Evolutionary conservation across 2,329 filamentous ascomycete genomes (phyloP).

Genomic region (Whalleya microplaca): DNA sequence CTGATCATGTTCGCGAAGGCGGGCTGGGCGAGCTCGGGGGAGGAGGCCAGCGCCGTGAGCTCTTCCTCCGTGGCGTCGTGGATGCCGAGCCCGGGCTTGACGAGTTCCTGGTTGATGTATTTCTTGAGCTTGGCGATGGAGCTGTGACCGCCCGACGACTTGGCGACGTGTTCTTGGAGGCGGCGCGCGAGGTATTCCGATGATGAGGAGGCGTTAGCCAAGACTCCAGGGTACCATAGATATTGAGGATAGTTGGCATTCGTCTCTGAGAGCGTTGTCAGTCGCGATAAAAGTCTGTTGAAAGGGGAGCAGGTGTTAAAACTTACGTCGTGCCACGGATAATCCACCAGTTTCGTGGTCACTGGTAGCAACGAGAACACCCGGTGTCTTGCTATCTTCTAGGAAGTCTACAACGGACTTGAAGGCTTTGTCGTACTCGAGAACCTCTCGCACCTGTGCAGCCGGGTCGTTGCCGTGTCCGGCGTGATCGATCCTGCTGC

Average conservation of each 20-base stretch:
- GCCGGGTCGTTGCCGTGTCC: conserved; percentile 85
- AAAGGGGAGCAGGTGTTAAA: conserved; percentile 8
- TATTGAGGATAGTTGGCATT: conserved; percentile 59
- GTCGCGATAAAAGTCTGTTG: conserved; percentile 47
- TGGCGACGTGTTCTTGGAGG: conserved; percentile 62
- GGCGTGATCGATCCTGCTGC: conserved; percentile 93
- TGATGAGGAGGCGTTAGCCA: conserved; percentile 77
- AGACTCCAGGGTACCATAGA: conserved; percentile 79
- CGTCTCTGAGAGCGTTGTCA: conserved; percentile 45
- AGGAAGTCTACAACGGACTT: conserved; percentile 83
- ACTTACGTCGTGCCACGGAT: conserved; percentile 74
- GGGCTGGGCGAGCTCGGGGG: conserved; percentile 56
- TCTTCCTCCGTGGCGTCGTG: conserved; percentile 73
- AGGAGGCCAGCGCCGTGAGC: conserved; percentile 65
- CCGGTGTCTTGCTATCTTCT: conserved; percentile 70
- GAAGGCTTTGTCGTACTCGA: conserved; percentile 93
- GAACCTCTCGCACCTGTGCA: conserved; percentile 85
- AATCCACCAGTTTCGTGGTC: conserved; percentile 97
- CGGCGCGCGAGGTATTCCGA: conserved; percentile 70
- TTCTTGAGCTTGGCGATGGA: conserved; percentile 50
- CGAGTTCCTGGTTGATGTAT: conserved; percentile 71
- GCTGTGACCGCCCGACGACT: conserved; percentile 27
- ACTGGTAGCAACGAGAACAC: conserved; percentile 84
- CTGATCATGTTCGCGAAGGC: conserved; percentile 86
- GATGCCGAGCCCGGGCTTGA: conserved; percentile 76